Evolutionary conservation across 164 flowering plant genomes (phyloP).

Genomic region (Nelumbo lutea): DNA sequence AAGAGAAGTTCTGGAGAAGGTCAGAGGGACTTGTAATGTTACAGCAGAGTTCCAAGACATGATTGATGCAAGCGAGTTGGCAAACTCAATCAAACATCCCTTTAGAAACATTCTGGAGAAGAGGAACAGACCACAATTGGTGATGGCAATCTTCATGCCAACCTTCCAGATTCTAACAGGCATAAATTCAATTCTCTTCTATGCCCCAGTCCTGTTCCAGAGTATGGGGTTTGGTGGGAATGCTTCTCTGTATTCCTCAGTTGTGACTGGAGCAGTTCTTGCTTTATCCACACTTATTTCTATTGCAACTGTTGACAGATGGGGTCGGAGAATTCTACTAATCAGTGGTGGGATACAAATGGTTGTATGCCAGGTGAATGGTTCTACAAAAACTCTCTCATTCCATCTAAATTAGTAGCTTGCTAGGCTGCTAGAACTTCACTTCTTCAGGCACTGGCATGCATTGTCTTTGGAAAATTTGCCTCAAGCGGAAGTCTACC

Average conservation of each 20-base stretch:
- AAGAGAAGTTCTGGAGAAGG: conserved; percentile 46
- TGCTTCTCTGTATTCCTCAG: conserved; percentile 83
- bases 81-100: conserved; percentile 74
- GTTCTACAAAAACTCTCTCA: background rate
- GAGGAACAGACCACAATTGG: conserved; percentile 79
- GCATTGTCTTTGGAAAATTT: too few species aligned
- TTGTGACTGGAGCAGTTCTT: conserved; percentile 85
- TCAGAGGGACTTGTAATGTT: conserved; percentile 68
- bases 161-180: conserved; percentile 85
- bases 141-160: conserved; percentile 86
- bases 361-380: conserved; percentile 71
- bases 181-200: conserved; percentile 80
- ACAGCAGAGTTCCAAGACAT: conserved; percentile 78
- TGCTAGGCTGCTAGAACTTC: too few species aligned
- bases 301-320: conserved; percentile 68
- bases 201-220: conserved; percentile 88
- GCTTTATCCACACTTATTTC: conserved; percentile 67
- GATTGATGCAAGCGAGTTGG: conserved; percentile 85
- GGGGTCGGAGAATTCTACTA: conserved; percentile 68
- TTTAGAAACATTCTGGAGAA: conserved; percentile 67
- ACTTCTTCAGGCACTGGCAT: too few species aligned
- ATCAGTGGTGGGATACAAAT: conserved; percentile 82
- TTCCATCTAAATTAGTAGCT: too few species aligned
- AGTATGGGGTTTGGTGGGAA: conserved; percentile 75
- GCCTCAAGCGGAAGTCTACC: too few species aligned